phyloP scores from a whole-genome alignment of 495 filamentous ascomycete genomes.

The Tuber calosporum region DNA sequence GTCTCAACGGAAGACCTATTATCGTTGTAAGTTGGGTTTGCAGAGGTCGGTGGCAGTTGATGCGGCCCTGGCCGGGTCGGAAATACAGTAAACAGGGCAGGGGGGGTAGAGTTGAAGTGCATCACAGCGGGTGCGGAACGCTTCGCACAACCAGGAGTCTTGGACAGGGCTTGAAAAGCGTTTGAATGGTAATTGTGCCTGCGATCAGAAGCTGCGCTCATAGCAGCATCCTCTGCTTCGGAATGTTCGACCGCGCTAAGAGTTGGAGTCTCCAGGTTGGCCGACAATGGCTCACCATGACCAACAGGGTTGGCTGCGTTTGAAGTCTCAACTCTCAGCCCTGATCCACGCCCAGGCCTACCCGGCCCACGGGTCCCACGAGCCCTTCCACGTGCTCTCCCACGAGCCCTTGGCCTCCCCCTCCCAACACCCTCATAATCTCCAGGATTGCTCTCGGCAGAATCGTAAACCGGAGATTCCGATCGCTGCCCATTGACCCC shows the following conservation, averaged over 20 bases:
- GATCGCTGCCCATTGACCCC: slow-evolving; percentile 11
- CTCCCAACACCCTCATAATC: slow-evolving; percentile 52
- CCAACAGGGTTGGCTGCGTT: slow-evolving; percentile 12
- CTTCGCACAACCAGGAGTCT: not conserved
- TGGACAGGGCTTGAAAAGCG: not conserved
- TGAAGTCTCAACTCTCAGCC: slow-evolving; percentile 33
- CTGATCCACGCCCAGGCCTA: slow-evolving; percentile 48
- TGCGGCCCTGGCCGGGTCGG: slow-evolving; percentile 28
- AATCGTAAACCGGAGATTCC: slow-evolving; percentile 45
- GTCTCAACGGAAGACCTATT: not conserved
- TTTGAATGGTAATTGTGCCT: not conserved
- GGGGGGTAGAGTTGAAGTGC: slow-evolving; percentile 29
- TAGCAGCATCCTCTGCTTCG: not conserved
- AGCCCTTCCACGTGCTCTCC: slow-evolving; percentile 53
- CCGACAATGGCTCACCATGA: not conserved
- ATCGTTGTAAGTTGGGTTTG: not conserved
- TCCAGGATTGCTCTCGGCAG: slow-evolving; percentile 42
- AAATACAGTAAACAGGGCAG: slow-evolving; percentile 31
- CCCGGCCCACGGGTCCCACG: slow-evolving; percentile 51
- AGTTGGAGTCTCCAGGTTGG: not conserved
- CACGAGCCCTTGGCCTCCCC: slow-evolving; percentile 53
- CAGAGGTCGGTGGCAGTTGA: slow-evolving; percentile 13
- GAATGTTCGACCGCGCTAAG: not conserved
- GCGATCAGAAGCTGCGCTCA: not conserved
- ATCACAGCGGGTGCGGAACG: slow-evolving; percentile 13